Evolutionary conservation across 1,139 yeast species (phyloP), one percentile per base, ranked within the genome.

Genomic region (Protomyces inundatus): DNA sequence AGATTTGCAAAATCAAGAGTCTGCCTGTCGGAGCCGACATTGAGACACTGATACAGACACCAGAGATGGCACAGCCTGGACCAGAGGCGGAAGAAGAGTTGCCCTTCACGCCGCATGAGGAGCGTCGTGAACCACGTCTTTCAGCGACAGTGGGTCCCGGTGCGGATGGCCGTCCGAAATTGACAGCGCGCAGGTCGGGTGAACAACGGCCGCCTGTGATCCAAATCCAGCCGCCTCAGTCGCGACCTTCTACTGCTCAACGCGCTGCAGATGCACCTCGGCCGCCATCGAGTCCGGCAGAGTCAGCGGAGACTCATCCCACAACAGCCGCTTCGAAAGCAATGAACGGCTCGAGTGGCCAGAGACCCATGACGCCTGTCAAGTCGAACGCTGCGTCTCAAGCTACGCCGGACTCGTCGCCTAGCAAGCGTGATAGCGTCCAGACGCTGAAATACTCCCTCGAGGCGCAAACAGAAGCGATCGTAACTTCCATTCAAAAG

Each of bases 381-480:
- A 23, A 23, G 23, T 23, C 23, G 2, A 23, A 23, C 23, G 23
- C 23, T 23, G 23, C 23, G 23, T 23, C 23, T 23, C 42, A n/a
- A 39, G 42, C 42, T 12, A 12, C 42, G 14, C 42, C 42, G 6
- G 50, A 32, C 30, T 10, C 37, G n/a, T 36, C 16, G 35, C 39
- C 14, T 3, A 33, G 9, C 9, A 23, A 35, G 12, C 54, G 48
- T 5, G 40, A 53, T 32, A 16, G 48, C 50, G 32, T n/a, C 9
- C 51, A 46, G 1, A 96, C 90, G 71, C 84, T 93, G 65, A 83
- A 90, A 70, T 81, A 86, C 55, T 93, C 90, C 74, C 80, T 93
- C 71, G 98, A 93, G 73, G 96, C 90, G 74, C 97, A 91, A 76
- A 91, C 98, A 0, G 93, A 88, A 40, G 88, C 88, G 70, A 97